These are phyloP conservation scores for Chlorella vulgaris DNA, from an alignment of 139 green algal genomes.

Conservation along the genomic window DNA sequence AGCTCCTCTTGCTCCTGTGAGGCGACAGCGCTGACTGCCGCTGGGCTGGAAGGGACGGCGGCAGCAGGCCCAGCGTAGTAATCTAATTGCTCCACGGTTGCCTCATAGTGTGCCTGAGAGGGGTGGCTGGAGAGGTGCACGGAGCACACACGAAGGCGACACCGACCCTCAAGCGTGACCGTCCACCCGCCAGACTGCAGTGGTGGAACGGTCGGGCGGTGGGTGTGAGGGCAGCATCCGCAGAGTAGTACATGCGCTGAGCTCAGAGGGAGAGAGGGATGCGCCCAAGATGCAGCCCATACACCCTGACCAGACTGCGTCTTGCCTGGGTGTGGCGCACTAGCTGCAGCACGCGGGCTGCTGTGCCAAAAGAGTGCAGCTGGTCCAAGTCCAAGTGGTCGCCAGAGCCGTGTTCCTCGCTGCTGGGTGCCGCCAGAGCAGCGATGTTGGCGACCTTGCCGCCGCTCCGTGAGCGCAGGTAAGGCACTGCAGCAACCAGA, in stretches of 20 bases:
- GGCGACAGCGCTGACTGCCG: neutral
- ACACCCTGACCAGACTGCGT: no score
- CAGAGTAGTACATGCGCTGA: no score
- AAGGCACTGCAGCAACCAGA: constrained; percentile 37
- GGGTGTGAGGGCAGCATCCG: no score
- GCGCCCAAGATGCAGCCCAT: no score
- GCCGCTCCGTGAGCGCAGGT: neutral
- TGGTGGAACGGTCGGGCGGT: neutral
- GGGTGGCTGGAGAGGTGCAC: constrained; percentile 18
- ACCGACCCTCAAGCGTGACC: constrained; percentile 35
- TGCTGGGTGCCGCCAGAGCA: neutral
- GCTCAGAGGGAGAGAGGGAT: no score
- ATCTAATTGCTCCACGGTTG: constrained; percentile 36
- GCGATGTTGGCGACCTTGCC: neutral
- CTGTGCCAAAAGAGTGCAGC: constrained; percentile 36
- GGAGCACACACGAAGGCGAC: constrained; percentile 20
- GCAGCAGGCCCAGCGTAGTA: neutral
- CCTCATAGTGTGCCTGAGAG: constrained; percentile 11
- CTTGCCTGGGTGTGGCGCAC: constrained; percentile 2
- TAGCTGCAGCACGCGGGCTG: constrained; percentile 39
- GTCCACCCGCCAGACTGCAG: constrained; percentile 19
- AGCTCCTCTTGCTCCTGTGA: constrained; percentile 24
- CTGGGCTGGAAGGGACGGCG: neutral
- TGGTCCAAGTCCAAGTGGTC: constrained; percentile 25
- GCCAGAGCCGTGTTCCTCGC: constrained; percentile 2